phyloP scores from a whole-genome alignment of 2,329 filamentous ascomycete genomes.

The Passalora sequoiae region DNA sequence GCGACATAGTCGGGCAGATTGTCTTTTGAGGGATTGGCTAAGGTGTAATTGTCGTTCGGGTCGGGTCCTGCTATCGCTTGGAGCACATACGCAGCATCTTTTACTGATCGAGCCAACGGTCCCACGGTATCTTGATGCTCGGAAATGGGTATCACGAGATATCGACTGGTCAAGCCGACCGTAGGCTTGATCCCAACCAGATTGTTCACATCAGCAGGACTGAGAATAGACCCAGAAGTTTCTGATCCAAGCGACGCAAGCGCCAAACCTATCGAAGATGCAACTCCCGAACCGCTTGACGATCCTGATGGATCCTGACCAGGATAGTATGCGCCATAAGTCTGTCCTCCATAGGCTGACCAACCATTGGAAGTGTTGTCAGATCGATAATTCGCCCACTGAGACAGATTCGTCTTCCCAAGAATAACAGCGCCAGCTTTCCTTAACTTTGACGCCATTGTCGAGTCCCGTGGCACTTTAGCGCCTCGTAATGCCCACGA shows the following conservation, averaged over 20 bases:
- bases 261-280: constrained; percentile 55
- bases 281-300: constrained; percentile 58
- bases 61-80: constrained; percentile 56
- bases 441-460: constrained; percentile 56
- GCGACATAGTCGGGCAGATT: constrained; percentile 56
- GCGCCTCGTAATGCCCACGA: constrained; percentile 60
- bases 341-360: constrained; percentile 61
- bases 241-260: constrained; percentile 57
- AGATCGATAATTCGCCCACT: constrained; percentile 61
- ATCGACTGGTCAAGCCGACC: constrained; percentile 57
- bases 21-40: constrained; percentile 51
- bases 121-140: constrained; percentile 54
- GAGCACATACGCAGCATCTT: constrained; percentile 54
- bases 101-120: constrained; percentile 55
- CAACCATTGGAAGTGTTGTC: constrained; percentile 57
- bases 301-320: constrained; percentile 59
- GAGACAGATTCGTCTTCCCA: constrained; percentile 60
- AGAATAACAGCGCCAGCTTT: constrained; percentile 59
- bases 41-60: constrained; percentile 53
- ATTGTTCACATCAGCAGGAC: constrained; percentile 53
- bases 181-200: constrained; percentile 65
- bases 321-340: constrained; percentile 56
- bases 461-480: constrained; percentile 53
- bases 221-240: constrained; percentile 60
- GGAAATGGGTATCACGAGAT: constrained; percentile 61